Evolutionary conservation across 1,139 yeast genomes (phyloP).

Genomic region (Saccharomyces pastorianus): DNA sequence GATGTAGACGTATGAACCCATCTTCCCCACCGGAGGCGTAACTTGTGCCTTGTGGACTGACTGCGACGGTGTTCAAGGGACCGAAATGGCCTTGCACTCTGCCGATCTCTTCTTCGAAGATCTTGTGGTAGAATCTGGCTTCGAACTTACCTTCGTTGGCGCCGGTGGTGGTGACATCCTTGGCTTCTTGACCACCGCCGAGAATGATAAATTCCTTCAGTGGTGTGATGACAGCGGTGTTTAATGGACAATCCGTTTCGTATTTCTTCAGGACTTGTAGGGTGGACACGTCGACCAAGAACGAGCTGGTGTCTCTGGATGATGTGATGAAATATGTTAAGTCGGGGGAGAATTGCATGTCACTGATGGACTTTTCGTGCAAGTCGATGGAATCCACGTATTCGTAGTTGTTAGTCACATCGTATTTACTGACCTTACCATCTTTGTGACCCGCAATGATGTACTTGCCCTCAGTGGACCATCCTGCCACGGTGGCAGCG

Average conservation of each 20-base stretch:
- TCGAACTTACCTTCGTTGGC: constrained; percentile 94
- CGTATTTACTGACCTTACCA: constrained; percentile 76
- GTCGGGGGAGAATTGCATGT: constrained; percentile 84
- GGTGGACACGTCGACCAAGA: constrained; percentile 68
- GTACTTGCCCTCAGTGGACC: constrained; percentile 69
- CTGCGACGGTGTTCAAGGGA: constrained; percentile 89
- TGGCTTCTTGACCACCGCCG: constrained; percentile 99
- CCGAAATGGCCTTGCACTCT: constrained; percentile 98
- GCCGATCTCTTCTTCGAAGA: constrained; percentile 92
- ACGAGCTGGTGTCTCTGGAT: constrained; percentile 87
- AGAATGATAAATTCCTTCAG: constrained; percentile 82
- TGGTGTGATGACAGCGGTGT: constrained; percentile 92
- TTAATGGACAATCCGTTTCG: constrained; percentile 88
- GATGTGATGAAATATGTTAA: constrained; percentile 83
- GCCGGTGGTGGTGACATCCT: constrained; percentile 93
- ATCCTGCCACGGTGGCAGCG: constrained; percentile 75
- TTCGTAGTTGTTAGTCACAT: constrained; percentile 61
- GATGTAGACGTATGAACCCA: constrained; percentile 91
- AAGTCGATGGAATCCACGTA: constrained; percentile 49
- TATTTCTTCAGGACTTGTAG: constrained; percentile 66
- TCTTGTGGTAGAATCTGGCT: constrained; percentile 91
- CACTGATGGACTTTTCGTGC: constrained; percentile 77
- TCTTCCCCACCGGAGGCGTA: constrained; percentile 98
- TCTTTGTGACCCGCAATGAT: constrained; percentile 85
- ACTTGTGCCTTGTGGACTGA: constrained; percentile 89